phyloP scores from a whole-genome alignment of 164 flowering plant genomes.

The Vitis rotundifolia region DNA sequence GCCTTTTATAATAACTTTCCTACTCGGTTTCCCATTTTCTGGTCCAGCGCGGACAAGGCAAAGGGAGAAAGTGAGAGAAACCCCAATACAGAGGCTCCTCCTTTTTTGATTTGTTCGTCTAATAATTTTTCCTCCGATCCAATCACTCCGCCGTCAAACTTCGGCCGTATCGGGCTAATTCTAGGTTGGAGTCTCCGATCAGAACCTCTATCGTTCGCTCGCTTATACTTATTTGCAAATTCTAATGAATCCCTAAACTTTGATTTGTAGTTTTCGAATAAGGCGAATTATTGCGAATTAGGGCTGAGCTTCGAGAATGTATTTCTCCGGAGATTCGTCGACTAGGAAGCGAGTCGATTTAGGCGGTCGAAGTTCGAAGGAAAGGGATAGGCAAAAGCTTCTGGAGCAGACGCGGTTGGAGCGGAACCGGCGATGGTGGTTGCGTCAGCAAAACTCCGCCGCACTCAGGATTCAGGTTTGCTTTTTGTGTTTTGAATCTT shows the following conservation, averaged over 20 bases:
- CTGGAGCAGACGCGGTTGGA: constrained; percentile 82
- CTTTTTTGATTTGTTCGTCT: no score
- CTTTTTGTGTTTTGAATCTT: neutral
- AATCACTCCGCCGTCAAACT: no score
- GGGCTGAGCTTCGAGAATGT: constrained; percentile 40
- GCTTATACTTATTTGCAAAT: neutral
- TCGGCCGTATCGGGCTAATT: no score
- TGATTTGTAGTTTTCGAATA: no score
- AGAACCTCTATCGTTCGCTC: neutral
- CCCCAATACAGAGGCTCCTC: no score
- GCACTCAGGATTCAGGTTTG: constrained; percentile 85
- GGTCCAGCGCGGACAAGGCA: no score
- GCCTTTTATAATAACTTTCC: no score
- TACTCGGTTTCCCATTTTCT: no score
- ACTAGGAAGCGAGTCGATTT: constrained; percentile 88
- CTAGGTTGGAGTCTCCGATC: neutral
- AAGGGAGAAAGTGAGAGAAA: no score
- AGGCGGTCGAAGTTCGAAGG: constrained; percentile 93
- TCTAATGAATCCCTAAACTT: no score
- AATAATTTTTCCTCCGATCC: no score
- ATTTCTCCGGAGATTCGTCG: constrained; percentile 81
- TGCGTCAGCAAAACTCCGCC: constrained; percentile 66
- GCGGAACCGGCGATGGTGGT: constrained; percentile 58
- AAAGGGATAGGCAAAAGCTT: constrained; percentile 85
- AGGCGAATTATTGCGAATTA: neutral